phyloP scores from a whole-genome alignment of 2,329 filamentous ascomycete genomes.

The Neopestalotiopsis clavispora region DNA sequence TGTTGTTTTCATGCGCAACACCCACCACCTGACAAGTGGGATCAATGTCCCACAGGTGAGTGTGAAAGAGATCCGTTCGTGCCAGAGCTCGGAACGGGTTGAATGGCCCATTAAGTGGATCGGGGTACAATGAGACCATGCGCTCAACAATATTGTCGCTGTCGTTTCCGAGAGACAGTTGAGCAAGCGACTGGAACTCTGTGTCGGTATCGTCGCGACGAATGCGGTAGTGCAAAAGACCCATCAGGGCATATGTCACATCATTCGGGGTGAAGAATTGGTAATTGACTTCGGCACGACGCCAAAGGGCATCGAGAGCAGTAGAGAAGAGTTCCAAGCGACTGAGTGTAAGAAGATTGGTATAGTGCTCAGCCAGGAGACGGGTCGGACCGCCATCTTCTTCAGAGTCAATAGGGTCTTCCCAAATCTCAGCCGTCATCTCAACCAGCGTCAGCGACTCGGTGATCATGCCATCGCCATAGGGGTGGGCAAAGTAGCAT shows the following conservation, averaged over 20 bases:
- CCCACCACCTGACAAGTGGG: conserved; percentile 37
- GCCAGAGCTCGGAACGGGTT: conserved; percentile 27
- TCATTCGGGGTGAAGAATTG: conserved; percentile 27
- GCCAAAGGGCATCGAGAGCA: conserved; percentile 30
- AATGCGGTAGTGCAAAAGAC: conserved; percentile 32
- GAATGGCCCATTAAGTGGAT: conserved; percentile 7
- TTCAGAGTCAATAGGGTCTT: conserved; percentile 21
- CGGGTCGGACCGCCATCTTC: conserved; percentile 24
- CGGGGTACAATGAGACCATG: conserved; percentile 31
- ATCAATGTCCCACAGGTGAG: conserved; percentile 37
- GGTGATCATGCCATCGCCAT: conserved; percentile 11
- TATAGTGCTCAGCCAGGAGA: conserved; percentile 35
- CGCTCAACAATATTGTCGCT: conserved; percentile 36
- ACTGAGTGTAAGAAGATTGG: conserved; percentile 29
- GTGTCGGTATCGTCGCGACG: conserved; percentile 28
- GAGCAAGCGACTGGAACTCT: conserved; percentile 34
- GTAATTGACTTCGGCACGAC: conserved; percentile 18
- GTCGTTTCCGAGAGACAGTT: conserved; percentile 37
- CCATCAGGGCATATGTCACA: conserved; percentile 38
- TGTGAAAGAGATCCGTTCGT: conserved; percentile 30
- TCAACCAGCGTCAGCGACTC: conserved; percentile 26
- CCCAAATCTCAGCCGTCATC: conserved; percentile 30
- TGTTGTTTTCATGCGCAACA: conserved; percentile 33
- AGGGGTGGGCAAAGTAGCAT: conserved; percentile 22
- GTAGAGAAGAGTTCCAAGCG: conserved; percentile 32